Conservation (phyloP, 768 basidiomycete species). For the Lactarius sp. region DNA sequence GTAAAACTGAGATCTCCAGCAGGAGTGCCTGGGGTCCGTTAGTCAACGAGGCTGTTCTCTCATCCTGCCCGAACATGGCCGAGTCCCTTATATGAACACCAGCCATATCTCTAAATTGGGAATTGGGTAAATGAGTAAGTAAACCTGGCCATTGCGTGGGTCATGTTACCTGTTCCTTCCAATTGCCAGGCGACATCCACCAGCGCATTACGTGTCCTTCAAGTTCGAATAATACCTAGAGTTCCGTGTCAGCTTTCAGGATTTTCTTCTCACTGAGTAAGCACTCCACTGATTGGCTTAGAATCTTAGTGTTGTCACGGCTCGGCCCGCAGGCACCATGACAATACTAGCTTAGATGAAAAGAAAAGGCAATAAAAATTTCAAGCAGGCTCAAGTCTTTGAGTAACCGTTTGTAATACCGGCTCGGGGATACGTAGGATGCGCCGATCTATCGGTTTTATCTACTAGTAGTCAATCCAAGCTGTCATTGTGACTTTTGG, state of each 20-base stretch:
- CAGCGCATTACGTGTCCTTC: background rate
- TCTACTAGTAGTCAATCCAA: background rate
- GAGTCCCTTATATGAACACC: background rate
- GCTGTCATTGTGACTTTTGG: background rate
- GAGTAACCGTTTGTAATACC: background rate
- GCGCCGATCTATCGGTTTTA: background rate
- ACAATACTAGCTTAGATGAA: background rate
- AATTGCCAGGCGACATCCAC: background rate
- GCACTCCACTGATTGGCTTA: background rate
- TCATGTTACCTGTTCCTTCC: background rate
- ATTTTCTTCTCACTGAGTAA: background rate
- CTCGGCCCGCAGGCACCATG: background rate
- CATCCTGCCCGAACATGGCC: constrained; percentile 15
- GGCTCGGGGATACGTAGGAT: background rate
- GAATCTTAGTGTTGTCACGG: too few species aligned
- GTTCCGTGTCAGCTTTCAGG: background rate
- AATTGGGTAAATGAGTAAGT: background rate
- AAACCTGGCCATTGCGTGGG: background rate
- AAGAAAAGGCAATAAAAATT: background rate
- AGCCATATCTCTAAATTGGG: background rate
- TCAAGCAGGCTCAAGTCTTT: background rate
- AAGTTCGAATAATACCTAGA: background rate
- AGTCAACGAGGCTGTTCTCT: background rate
- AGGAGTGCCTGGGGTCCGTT: constrained; percentile 14
- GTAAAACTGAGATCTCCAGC: background rate